A percentile compares a stretch with the other conserved stretches of the same genome.
Conservation (phyloP, 2,329 filamentous ascomycete species). For the Trichoderma oligosporum region DNA sequence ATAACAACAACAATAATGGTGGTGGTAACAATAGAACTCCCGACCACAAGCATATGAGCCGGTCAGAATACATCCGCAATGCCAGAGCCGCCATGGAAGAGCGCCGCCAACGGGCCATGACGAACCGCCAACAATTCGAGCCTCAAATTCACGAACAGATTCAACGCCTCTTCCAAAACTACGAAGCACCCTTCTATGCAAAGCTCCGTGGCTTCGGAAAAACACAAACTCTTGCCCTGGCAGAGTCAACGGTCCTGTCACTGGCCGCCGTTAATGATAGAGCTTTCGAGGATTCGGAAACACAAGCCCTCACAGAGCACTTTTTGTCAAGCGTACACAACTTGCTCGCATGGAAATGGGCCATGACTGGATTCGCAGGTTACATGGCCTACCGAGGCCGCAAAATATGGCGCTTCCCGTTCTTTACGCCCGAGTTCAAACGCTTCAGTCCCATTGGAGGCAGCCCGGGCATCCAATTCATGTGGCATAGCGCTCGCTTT, state of each 20-base stretch:
- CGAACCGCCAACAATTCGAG: slow-evolving; percentile 30
- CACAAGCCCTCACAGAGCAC: slow-evolving; percentile 35
- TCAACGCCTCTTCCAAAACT: slow-evolving; percentile 32
- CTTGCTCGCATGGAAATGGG: slow-evolving; percentile 31
- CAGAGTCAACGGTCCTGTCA: slow-evolving; percentile 29
- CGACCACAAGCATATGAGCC: slow-evolving; percentile 22
- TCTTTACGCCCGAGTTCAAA: slow-evolving; percentile 35
- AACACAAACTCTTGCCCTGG: slow-evolving; percentile 29
- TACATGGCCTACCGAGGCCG: slow-evolving; percentile 30
- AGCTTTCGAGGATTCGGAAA: slow-evolving; percentile 36
- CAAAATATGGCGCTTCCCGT: slow-evolving; percentile 39
- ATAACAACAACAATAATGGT: background rate
- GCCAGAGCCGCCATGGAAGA: slow-evolving; percentile 33
- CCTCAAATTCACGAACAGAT: slow-evolving; percentile 33
- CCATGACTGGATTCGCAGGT: slow-evolving; percentile 26
- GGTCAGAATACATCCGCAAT: slow-evolving; percentile 24
- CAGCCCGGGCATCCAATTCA: slow-evolving; percentile 25
- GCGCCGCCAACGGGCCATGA: slow-evolving; percentile 30
- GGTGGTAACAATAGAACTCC: slow-evolving; percentile 27
- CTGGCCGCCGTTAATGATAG: slow-evolving; percentile 31
- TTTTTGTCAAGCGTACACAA: slow-evolving; percentile 32
- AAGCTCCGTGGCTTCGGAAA: slow-evolving; percentile 30
- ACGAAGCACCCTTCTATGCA: slow-evolving; percentile 33
- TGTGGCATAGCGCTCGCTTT: slow-evolving; percentile 39
- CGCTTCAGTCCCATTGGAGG: slow-evolving; percentile 32